Conservation (phyloP, 1,139 yeast genomes). For the Taphrina flavorubra region DNA sequence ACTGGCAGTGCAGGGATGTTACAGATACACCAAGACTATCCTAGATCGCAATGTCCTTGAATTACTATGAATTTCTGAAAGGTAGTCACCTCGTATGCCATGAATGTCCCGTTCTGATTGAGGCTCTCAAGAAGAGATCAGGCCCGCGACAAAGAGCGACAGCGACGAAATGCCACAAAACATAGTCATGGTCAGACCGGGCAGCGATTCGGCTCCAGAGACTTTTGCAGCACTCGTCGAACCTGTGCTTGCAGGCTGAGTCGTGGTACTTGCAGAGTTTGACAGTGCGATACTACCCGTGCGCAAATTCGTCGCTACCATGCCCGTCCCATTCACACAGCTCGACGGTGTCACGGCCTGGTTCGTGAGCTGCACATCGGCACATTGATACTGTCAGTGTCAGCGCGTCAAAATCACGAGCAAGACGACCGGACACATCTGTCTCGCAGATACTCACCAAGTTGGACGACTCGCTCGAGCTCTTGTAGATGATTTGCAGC, state of each 20-base stretch:
- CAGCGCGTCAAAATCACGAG: neutral
- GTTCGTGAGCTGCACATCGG: slow-evolving; percentile 14
- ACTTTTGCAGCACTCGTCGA: slow-evolving; percentile 10
- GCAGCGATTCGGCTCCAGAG: slow-evolving; percentile 10
- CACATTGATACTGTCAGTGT: slow-evolving; percentile 26
- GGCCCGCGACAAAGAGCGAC: neutral
- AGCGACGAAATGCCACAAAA: neutral
- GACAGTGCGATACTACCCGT: slow-evolving; percentile 6
- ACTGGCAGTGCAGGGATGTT: too few species aligned
- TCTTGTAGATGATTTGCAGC: slow-evolving; percentile 30
- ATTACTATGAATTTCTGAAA: too few species aligned
- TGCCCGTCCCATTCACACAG: slow-evolving; percentile 20
- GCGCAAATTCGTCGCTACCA: slow-evolving; percentile 9
- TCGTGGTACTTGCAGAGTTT: slow-evolving; percentile 6
- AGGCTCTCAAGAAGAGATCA: neutral
- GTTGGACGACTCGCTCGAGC: slow-evolving; percentile 9
- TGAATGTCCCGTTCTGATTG: too few species aligned
- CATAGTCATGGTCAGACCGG: neutral
- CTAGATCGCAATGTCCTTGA: neutral
- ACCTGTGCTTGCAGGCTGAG: neutral
- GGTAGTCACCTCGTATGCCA: too few species aligned
- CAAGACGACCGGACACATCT: neutral
- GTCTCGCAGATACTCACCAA: slow-evolving; percentile 3
- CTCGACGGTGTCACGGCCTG: slow-evolving; percentile 13
- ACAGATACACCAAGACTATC: neutral